Conservation (phyloP, 805 yeast species). For the Blastobotrys attinorum region DNA sequence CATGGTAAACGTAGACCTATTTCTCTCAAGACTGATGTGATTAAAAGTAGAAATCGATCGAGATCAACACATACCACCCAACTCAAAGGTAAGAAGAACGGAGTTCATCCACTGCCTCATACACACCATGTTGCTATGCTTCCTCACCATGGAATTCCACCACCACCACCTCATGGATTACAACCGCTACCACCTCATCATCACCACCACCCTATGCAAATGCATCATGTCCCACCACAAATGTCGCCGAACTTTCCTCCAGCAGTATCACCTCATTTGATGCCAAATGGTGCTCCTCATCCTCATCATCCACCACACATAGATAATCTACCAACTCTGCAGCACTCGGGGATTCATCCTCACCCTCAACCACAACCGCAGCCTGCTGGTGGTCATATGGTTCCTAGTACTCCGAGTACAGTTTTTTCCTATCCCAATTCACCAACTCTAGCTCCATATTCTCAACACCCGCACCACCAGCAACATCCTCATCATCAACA, state of each 20-base stretch:
- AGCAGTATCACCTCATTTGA: conserved; percentile 11
- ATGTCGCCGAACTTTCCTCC: conserved; percentile 12
- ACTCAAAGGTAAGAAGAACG: background rate
- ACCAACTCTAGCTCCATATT: conserved; percentile 9
- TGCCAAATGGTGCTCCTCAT: conserved; percentile 9
- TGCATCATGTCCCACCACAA: background rate
- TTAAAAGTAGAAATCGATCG: conserved; percentile 65
- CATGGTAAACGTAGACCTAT: conserved; percentile 95
- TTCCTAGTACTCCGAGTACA: conserved; percentile 12
- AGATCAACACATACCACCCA: conserved; percentile 6
- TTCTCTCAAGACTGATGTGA: conserved; percentile 83
- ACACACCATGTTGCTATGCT: background rate
- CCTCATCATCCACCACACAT: conserved; percentile 9
- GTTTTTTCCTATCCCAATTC: conserved; percentile 13
- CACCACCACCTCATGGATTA: background rate
- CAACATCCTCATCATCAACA: conserved; percentile 2
- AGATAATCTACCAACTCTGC: conserved; percentile 7
- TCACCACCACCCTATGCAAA: conserved; percentile 1
- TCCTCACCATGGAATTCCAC: background rate
- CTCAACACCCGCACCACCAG: too few relatives aligned
- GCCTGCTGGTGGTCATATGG: background rate
- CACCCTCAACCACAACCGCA: conserved; percentile 4
- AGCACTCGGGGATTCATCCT: background rate
- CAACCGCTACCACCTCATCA: background rate
- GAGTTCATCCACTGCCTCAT: background rate